Base-by-base conservation (phyloP, 2,329 filamentous ascomycete genomes). In the Alternaria incomplexa region DNA sequence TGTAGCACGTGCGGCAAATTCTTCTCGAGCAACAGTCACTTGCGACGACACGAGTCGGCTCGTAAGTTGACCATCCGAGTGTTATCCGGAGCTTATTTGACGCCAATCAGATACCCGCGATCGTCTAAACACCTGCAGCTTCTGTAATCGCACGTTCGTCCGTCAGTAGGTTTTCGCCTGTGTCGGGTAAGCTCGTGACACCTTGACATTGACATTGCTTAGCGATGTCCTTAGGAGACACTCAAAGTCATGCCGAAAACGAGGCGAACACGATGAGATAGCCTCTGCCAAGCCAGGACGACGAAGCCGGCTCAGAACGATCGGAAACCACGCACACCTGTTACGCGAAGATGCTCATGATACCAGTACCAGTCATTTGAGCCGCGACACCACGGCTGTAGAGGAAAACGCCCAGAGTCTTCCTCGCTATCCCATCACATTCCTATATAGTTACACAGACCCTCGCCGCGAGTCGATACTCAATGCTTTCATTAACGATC, bases 371-470 rank as follows among this genome's bases (percentile, higher is more conserved):
- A 44, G 25, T 11, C 9, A 28, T 20, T 10, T 5, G 13, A 20
- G 32, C 32, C 7, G 28, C 32, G 28, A 40, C 1, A 25, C 5
- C 12, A 40, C 20, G 20, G 32, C 13, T 17, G 15, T 8, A 13
- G 11, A 6, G 17, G 22, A 32, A 25, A 45, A 15, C 32, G 4
- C 13, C n/a, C 25, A 20, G 30, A 17, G 12, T 17, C 51, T 30
- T 17, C 12, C 4, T 17, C 22, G 15, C 11, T 63, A 15, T 12
- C 64, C 48, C 10, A 56, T 67, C 9, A 54, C 58, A 1, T 69
- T 69, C 17, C 25, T 69, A n/a, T 23, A 60, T 23, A 52, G 57
- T 22, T 67, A 67, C 20, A 67, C 67, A 13, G 62, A 69, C n/a
- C 65, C 67, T 3, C 25, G 11, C 6, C 54, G 52, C 22, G 62